phyloP scores from a whole-genome alignment of 2,329 filamentous ascomycete genomes.

The Alternaria angustiovoidea region DNA sequence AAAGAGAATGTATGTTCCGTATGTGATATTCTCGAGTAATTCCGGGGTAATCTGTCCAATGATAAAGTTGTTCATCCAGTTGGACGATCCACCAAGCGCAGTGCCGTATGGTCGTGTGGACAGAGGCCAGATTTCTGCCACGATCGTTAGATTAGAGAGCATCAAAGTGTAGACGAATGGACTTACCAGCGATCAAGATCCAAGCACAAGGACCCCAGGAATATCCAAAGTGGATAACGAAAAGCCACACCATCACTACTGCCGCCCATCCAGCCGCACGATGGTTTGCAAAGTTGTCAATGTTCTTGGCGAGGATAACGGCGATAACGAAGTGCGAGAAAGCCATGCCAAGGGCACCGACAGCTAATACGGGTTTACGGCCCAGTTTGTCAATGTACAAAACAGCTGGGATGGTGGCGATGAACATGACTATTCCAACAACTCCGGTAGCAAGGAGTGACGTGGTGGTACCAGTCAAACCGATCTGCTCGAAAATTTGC shows the following conservation, averaged over 20 bases:
- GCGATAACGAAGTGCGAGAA: constrained; percentile 76
- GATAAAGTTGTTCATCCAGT: constrained; percentile 64
- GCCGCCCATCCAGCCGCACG: constrained; percentile 73
- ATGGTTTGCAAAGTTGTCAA: constrained; percentile 64
- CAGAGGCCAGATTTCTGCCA: constrained; percentile 74
- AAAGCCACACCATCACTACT: constrained; percentile 76
- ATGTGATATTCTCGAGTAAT: constrained; percentile 70
- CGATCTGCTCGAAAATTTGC: constrained; percentile 59
- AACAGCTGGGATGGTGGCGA: constrained; percentile 68
- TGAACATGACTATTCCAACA: constrained; percentile 74
- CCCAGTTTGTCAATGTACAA: constrained; percentile 71
- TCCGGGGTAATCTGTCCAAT: constrained; percentile 75
- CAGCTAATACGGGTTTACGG: constrained; percentile 68
- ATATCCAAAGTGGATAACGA: constrained; percentile 77
- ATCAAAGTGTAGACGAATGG: too few relatives aligned
- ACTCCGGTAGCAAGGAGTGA: constrained; percentile 75
- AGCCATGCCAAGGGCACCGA: constrained; percentile 75
- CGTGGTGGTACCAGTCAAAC: constrained; percentile 55
- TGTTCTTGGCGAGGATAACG: constrained; percentile 70
- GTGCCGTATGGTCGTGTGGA: constrained; percentile 74
- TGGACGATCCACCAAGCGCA: constrained; percentile 65
- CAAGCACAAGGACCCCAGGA: constrained; percentile 78
- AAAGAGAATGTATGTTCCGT: constrained; percentile 77
- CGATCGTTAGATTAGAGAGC: background rate
- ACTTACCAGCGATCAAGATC: constrained; percentile 68